Evolutionary conservation across 1,284 basidiomycete genomes (phyloP), one percentile per base, ranked within the genome.

Genomic region (Golubevia sp.): DNA sequence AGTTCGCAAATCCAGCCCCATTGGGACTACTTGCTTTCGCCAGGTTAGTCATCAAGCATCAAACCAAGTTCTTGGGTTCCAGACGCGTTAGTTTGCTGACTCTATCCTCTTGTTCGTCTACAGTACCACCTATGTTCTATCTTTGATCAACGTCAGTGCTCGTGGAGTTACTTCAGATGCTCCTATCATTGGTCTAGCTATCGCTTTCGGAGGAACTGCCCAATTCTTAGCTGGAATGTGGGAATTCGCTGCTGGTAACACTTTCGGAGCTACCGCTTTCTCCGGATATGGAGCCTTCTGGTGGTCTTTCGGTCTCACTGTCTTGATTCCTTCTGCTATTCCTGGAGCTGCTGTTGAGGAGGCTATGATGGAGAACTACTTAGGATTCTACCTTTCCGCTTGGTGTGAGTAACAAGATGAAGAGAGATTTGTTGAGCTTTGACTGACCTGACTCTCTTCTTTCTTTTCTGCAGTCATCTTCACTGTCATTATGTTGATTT

Each of bases 181-280:
- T 2, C 70, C 74, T 49, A 70, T 76, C 50, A 23, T 57, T 44
- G n/a, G 23, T 15, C 58, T 79, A 24, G 80, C 74, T 2, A 60
- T 82, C 56, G 75, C 56, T 7, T 78, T 76, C 55, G 94, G 94
- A 63, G 95, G 95, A 66, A 88, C 95, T 23, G 88, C 88, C 6
- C 95, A 88, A 76, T 67, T 88, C 58, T 83, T 88, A 23, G 87
- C 87, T 1, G 87, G 87, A 55, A 86, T 88, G 77, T 86, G 87
- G 84, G 87, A 88, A 79, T 93, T 93, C 82, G 90, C 91, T 1
- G 86, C 88, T 50, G 91, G 91, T 8, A 88, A 88, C 84, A 88
- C 87, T 1, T 88, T 88, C 66, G 87, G 86, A 67, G 85, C 85
- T 18, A 86, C 88, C 87, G 94, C 30, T 34, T 34, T 34, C 30